phyloP scores from a whole-genome alignment of 257 asterid species.

The Coffea eugenioides region DNA sequence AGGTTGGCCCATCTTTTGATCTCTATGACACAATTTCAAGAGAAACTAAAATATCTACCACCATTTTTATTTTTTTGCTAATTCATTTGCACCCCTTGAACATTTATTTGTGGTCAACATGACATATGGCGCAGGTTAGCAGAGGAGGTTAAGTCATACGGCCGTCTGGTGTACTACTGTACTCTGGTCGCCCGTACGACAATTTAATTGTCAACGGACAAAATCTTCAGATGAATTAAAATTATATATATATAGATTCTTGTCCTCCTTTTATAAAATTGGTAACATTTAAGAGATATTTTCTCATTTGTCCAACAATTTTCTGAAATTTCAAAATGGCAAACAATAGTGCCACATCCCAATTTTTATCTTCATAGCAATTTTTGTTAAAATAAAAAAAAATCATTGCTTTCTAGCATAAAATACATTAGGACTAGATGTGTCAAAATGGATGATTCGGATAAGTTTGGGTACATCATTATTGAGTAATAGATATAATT shows the following conservation, averaged over 20 bases:
- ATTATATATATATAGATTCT: not conserved
- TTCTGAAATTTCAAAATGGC: too few relatives aligned
- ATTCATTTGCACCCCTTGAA: not conserved
- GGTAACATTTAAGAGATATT: too few relatives aligned
- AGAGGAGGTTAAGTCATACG: not conserved
- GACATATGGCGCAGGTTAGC: not conserved
- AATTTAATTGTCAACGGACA: not conserved
- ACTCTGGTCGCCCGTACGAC: not conserved
- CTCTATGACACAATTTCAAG: not conserved
- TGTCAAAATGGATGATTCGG: too few relatives aligned
- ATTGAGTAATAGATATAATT: too few relatives aligned
- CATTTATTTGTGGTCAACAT: not conserved
- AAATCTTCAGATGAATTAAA: not conserved
- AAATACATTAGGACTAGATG: too few relatives aligned
- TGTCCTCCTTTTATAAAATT: not conserved
- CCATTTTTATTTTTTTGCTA: not conserved
- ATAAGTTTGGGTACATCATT: too few relatives aligned
- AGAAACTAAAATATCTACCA: not conserved
- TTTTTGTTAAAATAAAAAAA: too few relatives aligned
- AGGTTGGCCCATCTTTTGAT: not conserved
- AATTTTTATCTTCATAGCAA: too few relatives aligned
- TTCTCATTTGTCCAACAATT: too few relatives aligned
- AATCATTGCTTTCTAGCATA: too few relatives aligned
- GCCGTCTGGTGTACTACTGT: not conserved
- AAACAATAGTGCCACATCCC: too few relatives aligned